Evolutionary conservation across 257 asterid species (phyloP), one percentile per base, ranked within the genome.

Genomic region (Solanum dulcamara): DNA sequence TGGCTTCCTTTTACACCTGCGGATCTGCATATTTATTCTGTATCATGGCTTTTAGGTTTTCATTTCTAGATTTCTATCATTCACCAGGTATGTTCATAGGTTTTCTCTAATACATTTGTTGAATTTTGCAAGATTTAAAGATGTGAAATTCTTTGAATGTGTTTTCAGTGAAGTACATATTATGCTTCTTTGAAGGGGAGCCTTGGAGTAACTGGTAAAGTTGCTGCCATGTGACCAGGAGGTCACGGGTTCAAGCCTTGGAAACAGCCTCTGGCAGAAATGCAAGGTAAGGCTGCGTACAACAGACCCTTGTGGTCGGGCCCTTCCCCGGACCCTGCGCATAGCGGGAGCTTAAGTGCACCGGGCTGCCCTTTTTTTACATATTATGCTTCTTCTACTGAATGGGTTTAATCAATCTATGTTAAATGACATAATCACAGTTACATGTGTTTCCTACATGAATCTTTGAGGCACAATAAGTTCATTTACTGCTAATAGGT

Each of bases 401-500:
- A 26, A 75, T 26, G 60, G 38, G 59, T 17, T 75, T 28, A 18
- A 8, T 67, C 22, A 44, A 33, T 67, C 44, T 64, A 15, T 86
- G 59, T 59, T 62, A 33, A 42, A 20, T 84, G n/a, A 32, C 44
- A 67, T 70, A 35, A 22, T 70, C 50, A 68, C 79, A 9, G 28
- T 18, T 70, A 13, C 79, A 35, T 70, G 38, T 37, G 28, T 70
- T 70, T 20, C 79, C 7, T 68, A 33, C 46, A 4, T 20, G 30
- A 10, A 70, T 70, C 50, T 35, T 35, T 35, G 50, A 35, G 50
- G 79, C 28, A 35, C 17, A 35, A 70, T 35, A 18, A 70, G 18
- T 70, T 85, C 46, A 38, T 74, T 84, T 86, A 35, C 70, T 71
- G 83, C 86, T 51, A 81, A 79, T 85, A 97, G 99, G 93, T 97